Evolutionary conservation across 192 early-diverging fungal genomes (phyloP).

Genomic region (Martensiomyces pterosporus): DNA sequence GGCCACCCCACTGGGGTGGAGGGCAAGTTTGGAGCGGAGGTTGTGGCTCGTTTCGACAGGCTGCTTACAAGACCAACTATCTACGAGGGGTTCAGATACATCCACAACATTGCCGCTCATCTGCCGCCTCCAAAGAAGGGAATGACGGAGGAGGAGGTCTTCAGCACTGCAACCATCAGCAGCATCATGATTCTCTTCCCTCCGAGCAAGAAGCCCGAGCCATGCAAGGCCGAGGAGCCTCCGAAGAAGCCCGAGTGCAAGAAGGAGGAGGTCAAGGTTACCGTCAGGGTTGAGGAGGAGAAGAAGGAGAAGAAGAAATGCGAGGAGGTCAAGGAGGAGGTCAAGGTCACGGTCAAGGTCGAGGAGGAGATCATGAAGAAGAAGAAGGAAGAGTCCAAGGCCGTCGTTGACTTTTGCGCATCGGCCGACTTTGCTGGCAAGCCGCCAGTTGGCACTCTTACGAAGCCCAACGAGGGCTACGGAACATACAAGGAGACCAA

Average conservation of each 20-base stretch:
- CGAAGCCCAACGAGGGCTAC: slow-evolving; percentile 52
- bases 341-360: slow-evolving; percentile 44
- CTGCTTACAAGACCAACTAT: slow-evolving; percentile 45
- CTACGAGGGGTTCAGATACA: slow-evolving; percentile 52
- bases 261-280: slow-evolving; percentile 33
- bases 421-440: slow-evolving; percentile 33
- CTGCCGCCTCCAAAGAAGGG: slow-evolving; percentile 46
- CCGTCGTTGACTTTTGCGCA: slow-evolving; percentile 40
- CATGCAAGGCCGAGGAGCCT: slow-evolving; percentile 16
- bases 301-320: slow-evolving; percentile 6
- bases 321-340: slow-evolving; percentile 32
- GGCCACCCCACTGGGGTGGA: slow-evolving; percentile 72
- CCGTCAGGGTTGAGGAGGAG: slow-evolving; percentile 18
- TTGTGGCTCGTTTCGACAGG: slow-evolving; percentile 59
- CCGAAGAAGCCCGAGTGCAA: neutral
- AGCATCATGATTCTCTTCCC: slow-evolving; percentile 50
- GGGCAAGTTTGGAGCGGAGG: slow-evolving; percentile 57
- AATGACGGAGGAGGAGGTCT: slow-evolving; percentile 47
- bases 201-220: slow-evolving; percentile 40
- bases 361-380: slow-evolving; percentile 35
- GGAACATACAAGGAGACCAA: slow-evolving; percentile 54
- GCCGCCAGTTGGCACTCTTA: slow-evolving; percentile 42
- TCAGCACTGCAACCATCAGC: slow-evolving; percentile 35
- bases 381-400: slow-evolving; percentile 38
- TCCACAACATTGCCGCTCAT: slow-evolving; percentile 50